Evolutionary conservation across 768 basidiomycete species (phyloP).

Genomic region (Amanita phalloides): DNA sequence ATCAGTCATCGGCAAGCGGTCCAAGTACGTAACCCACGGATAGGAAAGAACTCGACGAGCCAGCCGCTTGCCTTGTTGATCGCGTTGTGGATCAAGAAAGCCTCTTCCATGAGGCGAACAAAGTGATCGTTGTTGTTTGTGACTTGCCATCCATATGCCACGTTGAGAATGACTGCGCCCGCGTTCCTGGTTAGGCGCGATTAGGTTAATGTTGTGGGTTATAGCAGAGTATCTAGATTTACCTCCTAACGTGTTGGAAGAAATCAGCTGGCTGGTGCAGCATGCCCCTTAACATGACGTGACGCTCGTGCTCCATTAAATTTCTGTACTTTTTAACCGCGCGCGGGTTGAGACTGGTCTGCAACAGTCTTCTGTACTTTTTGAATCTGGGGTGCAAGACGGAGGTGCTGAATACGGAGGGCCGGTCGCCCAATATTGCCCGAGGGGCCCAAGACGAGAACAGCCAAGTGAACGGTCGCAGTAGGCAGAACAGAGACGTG

Average conservation of each 20-base stretch:
- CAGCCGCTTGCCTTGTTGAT: slow-evolving; percentile 23
- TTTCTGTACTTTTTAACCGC: slow-evolving; percentile 21
- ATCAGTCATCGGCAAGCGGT: not conserved
- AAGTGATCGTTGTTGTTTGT: slow-evolving; percentile 22
- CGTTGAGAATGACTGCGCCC: slow-evolving; percentile 23
- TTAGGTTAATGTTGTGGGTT: not conserved
- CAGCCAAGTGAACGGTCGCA: slow-evolving; percentile 7
- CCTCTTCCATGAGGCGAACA: slow-evolving; percentile 21
- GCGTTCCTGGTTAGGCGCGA: slow-evolving; percentile 16
- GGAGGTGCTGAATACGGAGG: slow-evolving; percentile 20
- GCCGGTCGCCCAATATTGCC: slow-evolving; percentile 19
- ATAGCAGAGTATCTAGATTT: slow-evolving; percentile 2
- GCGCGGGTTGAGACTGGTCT: slow-evolving; percentile 23
- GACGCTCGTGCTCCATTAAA: slow-evolving; percentile 19
- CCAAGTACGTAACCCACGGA: slow-evolving; percentile 15
- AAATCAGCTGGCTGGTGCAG: slow-evolving; percentile 18
- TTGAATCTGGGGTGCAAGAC: slow-evolving; percentile 22
- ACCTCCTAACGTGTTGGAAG: slow-evolving; percentile 20
- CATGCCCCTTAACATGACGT: slow-evolving; percentile 18
- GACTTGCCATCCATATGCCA: slow-evolving; percentile 30
- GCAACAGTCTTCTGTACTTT: slow-evolving; percentile 24
- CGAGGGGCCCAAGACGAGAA: slow-evolving; percentile 8
- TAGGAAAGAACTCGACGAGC: slow-evolving; percentile 28
- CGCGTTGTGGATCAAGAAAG: slow-evolving; percentile 14
- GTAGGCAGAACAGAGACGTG: not conserved